A percentile compares a stretch with the other conserved stretches of the same genome.
Conservation (phyloP, 1,139 yeast species). For the Suhomyces bolitotheri region DNA sequence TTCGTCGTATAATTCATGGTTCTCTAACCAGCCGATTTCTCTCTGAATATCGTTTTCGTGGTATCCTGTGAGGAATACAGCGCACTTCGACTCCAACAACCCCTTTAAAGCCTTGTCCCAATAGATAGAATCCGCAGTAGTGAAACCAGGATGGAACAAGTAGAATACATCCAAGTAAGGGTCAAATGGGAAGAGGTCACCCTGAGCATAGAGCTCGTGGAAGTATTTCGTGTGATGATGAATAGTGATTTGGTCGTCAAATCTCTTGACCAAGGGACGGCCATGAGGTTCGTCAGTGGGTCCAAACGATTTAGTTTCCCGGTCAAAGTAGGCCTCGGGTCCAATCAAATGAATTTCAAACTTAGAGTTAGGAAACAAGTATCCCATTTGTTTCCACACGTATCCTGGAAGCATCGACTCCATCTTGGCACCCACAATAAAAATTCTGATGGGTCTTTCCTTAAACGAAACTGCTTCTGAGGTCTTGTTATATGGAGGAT, state of each 20-base stretch:
- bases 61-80: conserved; percentile 87
- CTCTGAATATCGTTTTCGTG: conserved; percentile 69
- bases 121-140: conserved; percentile 76
- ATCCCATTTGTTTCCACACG: conserved; percentile 93
- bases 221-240: conserved; percentile 88
- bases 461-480: conserved; percentile 46
- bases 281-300: conserved; percentile 44
- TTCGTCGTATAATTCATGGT: conserved; percentile 62
- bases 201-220: conserved; percentile 85
- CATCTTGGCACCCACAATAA: conserved; percentile 87
- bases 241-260: conserved; percentile 73
- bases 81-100: conserved; percentile 87
- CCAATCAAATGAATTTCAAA: conserved; percentile 92
- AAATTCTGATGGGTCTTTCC: conserved; percentile 87
- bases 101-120: conserved; percentile 88
- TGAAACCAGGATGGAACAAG: conserved; percentile 93
- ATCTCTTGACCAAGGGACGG: conserved; percentile 67
- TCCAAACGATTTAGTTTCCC: conserved; percentile 39
- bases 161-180: conserved; percentile 92
- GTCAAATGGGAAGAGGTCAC: conserved; percentile 96
- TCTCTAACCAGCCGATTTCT: conserved; percentile 73
- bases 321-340: conserved; percentile 84
- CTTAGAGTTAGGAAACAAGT: conserved; percentile 76
- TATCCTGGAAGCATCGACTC: conserved; percentile 93
- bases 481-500: conserved; percentile 62